These are phyloP conservation scores for Vaccinium myrtillus DNA, from an alignment of 148 eudicot species.

Conservation along the genomic window DNA sequence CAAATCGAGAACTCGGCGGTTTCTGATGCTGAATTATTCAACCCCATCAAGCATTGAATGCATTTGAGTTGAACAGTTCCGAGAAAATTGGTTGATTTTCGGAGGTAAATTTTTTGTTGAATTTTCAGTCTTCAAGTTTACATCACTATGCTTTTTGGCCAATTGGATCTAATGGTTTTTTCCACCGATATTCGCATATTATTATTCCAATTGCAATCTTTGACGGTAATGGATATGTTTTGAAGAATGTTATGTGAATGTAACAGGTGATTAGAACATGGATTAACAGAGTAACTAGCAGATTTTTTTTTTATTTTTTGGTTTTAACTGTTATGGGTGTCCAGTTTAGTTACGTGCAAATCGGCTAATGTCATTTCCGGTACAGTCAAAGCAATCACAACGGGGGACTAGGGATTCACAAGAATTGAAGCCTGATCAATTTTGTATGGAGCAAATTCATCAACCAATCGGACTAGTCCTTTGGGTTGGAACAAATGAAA, in stretches of 20 bases:
- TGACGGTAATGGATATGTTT: conserved; percentile 18
- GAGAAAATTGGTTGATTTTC: conserved; percentile 8
- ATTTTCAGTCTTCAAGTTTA: background rate
- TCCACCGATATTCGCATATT: background rate
- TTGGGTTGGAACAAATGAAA: background rate
- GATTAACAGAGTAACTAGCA: conserved; percentile 12
- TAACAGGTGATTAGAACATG: conserved; percentile 20
- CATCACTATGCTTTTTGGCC: background rate
- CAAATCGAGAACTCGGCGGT: conserved; percentile 53
- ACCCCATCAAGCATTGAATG: conserved; percentile 15
- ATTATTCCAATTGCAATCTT: background rate
- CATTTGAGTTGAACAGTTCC: background rate
- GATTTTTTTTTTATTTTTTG: too few species aligned
- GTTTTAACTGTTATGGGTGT: too few species aligned
- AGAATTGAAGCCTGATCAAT: too few species aligned
- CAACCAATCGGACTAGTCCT: too few species aligned
- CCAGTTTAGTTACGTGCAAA: too few species aligned
- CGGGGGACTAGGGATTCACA: too few species aligned
- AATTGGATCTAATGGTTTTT: conserved; percentile 16
- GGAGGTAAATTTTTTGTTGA: conserved; percentile 22
- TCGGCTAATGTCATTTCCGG: too few species aligned
- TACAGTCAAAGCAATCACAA: too few species aligned
- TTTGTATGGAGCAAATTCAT: too few species aligned
- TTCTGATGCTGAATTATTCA: conserved; percentile 53
- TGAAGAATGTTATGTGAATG: conserved; percentile 21